A percentile compares a stretch with the other conserved stretches of the same genome.
Conservation (phyloP, 2,329 filamentous ascomycete genomes). For the Drechslerella stenobrocha region DNA sequence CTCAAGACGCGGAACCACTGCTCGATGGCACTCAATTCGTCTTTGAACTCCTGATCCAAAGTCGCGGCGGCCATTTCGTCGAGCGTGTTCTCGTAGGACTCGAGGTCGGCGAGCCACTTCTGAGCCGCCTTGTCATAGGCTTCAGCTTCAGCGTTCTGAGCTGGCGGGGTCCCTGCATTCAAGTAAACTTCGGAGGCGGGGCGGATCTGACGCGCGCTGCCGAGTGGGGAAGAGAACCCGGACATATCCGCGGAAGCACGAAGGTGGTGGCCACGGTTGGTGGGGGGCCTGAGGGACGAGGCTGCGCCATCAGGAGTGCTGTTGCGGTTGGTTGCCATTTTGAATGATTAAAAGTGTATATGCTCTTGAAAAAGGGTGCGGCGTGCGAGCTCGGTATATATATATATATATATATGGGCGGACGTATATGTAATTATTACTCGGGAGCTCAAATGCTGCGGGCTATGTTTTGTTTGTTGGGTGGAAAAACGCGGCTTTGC, state of each 20-base stretch:
- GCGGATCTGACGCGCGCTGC: slow-evolving; percentile 76
- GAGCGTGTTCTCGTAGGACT: slow-evolving; percentile 97
- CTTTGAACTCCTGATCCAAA: slow-evolving; percentile 99
- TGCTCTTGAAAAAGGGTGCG: not conserved
- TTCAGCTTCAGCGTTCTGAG: slow-evolving; percentile 69
- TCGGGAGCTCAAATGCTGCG: not conserved
- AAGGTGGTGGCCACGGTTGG: slow-evolving; percentile 80
- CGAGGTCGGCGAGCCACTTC: slow-evolving; percentile 98
- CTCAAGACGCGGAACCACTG: slow-evolving; percentile 99
- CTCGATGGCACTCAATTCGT: slow-evolving; percentile 97
- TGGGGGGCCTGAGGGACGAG: slow-evolving; percentile 78
- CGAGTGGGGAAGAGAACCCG: slow-evolving; percentile 67
- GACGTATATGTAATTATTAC: slow-evolving; percentile 2
- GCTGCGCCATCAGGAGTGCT: slow-evolving; percentile 92
- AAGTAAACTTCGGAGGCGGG: slow-evolving; percentile 90
- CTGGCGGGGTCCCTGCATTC: slow-evolving; percentile 52
- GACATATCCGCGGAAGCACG: slow-evolving; percentile 97
- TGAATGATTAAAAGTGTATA: slow-evolving; percentile 1
- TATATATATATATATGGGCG: not conserved
- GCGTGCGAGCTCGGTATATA: not conserved
- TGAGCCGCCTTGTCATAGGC: slow-evolving; percentile 90
- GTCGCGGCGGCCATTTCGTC: slow-evolving; percentile 99
- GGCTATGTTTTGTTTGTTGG: not conserved
- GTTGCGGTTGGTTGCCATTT: slow-evolving; percentile 70
- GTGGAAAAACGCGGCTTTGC: not conserved